phyloP scores from a whole-genome alignment of 768 basidiomycete genomes.

The Podaxis sp. region DNA sequence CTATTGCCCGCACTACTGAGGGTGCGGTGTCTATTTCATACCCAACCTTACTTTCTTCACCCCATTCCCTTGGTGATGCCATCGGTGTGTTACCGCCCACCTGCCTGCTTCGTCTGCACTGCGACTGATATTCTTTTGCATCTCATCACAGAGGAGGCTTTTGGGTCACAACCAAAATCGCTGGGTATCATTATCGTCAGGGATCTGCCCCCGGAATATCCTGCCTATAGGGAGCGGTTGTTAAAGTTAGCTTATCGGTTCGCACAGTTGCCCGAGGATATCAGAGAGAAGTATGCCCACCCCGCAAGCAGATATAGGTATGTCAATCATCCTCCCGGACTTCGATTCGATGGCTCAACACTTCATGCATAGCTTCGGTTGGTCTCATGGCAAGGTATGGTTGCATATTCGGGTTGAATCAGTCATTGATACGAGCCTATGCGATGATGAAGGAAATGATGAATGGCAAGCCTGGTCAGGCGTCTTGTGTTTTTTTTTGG shows the following conservation, averaged over 20 bases:
- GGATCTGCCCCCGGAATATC: slow-evolving; percentile 72
- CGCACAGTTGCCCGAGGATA: slow-evolving; percentile 59
- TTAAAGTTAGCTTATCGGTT: slow-evolving; percentile 76
- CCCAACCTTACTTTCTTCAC: slow-evolving; percentile 20
- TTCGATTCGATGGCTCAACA: not conserved
- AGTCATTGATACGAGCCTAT: not conserved
- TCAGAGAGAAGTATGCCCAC: slow-evolving; percentile 74
- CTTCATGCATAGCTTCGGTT: slow-evolving; percentile 67
- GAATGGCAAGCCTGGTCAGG: slow-evolving; percentile 82
- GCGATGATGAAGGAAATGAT: slow-evolving; percentile 69
- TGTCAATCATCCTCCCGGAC: slow-evolving; percentile 15
- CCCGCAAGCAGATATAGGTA: slow-evolving; percentile 72
- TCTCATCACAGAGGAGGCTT: slow-evolving; percentile 58
- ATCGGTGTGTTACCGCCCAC: slow-evolving; percentile 45
- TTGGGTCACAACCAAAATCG: slow-evolving; percentile 72
- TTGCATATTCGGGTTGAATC: not conserved
- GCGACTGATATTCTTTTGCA: not conserved
- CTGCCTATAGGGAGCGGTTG: slow-evolving; percentile 59
- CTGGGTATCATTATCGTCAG: slow-evolving; percentile 80
- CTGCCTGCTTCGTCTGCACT: not conserved
- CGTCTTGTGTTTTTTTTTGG: not conserved
- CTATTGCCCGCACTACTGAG: slow-evolving; percentile 18
- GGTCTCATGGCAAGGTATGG: slow-evolving; percentile 89
- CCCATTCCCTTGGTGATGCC: slow-evolving; percentile 28
- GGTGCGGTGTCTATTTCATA: slow-evolving; percentile 29